phyloP scores from a whole-genome alignment of 345 rosid genomes.

The Garcia nutans region DNA sequence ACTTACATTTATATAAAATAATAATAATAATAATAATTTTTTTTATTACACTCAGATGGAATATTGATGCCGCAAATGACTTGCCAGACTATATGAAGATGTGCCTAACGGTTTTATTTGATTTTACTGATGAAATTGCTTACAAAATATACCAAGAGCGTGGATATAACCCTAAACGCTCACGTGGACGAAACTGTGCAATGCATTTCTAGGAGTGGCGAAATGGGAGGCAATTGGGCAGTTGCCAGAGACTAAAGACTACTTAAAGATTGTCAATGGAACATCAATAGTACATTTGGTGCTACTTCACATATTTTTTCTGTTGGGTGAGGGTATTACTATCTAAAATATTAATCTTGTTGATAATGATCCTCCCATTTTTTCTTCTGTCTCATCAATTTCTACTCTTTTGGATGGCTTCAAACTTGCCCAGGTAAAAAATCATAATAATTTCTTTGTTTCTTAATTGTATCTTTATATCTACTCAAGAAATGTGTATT shows the following conservation, averaged over 20 bases:
- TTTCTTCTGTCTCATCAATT: constrained; percentile 38
- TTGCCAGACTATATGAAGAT: constrained; percentile 39
- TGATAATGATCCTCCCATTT: constrained; percentile 30
- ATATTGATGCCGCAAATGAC: constrained; percentile 23
- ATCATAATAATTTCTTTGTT: background rate
- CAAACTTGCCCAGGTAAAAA: constrained; percentile 34
- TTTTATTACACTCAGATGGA: constrained; percentile 35
- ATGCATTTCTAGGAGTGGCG: constrained; percentile 54
- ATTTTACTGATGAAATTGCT: constrained; percentile 40
- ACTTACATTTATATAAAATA: no score
- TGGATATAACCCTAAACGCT: constrained; percentile 39
- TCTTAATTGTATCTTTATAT: background rate
- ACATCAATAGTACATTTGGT: constrained; percentile 47
- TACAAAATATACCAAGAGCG: constrained; percentile 16
- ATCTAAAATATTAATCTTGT: constrained; percentile 29
- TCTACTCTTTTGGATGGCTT: constrained; percentile 43
- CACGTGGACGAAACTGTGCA: constrained; percentile 51
- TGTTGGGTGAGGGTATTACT: constrained; percentile 35
- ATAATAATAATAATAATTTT: no score
- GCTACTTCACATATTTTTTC: constrained; percentile 45
- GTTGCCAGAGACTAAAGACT: constrained; percentile 37
- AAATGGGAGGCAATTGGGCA: constrained; percentile 37
- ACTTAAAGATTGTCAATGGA: constrained; percentile 44
- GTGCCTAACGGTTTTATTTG: constrained; percentile 40
- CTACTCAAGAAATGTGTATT: background rate